Evolutionary conservation across 169 alveolate species (phyloP).

Genomic region (Cryptosporidium sp.): DNA sequence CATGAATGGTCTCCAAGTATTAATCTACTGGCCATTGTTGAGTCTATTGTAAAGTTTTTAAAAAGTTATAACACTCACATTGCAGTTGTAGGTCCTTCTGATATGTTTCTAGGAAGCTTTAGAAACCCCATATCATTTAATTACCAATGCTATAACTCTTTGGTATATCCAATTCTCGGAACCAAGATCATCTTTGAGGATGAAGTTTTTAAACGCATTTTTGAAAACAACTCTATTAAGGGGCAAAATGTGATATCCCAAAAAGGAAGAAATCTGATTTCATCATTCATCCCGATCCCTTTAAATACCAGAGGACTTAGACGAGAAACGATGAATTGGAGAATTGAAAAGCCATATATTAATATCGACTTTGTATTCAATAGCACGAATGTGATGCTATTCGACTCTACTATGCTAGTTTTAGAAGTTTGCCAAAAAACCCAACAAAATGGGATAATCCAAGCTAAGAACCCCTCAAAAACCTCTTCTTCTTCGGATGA

Average conservation of each 20-base stretch:
- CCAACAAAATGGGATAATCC: neutral
- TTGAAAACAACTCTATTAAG: neutral
- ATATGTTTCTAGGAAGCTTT: slow-evolving; percentile 50
- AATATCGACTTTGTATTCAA: slow-evolving; percentile 51
- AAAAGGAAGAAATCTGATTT: slow-evolving; percentile 15
- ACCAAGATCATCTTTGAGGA: slow-evolving; percentile 13
- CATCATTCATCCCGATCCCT: slow-evolving; percentile 57
- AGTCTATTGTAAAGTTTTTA: neutral
- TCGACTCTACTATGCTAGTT: slow-evolving; percentile 31
- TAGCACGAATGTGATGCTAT: slow-evolving; percentile 50
- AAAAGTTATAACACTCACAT: slow-evolving; percentile 4
- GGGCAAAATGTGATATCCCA: slow-evolving; percentile 2
- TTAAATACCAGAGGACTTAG: slow-evolving; percentile 40
- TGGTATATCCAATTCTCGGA: slow-evolving; percentile 37
- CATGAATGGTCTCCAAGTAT: slow-evolving; percentile 71
- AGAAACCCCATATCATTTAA: slow-evolving; percentile 56
- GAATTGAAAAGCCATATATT: slow-evolving; percentile 42
- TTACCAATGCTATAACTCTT: slow-evolving; percentile 52
- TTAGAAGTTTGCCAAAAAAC: slow-evolving; percentile 13
- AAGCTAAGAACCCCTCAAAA: neutral
- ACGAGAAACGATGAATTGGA: slow-evolving; percentile 41
- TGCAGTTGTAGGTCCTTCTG: slow-evolving; percentile 31
- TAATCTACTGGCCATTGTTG: slow-evolving; percentile 16
- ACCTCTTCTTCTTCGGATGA: slow-evolving; percentile 55
- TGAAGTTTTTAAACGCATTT: neutral